phyloP scores from a whole-genome alignment of 257 asterid genomes.

The Solanum etuberosum region DNA sequence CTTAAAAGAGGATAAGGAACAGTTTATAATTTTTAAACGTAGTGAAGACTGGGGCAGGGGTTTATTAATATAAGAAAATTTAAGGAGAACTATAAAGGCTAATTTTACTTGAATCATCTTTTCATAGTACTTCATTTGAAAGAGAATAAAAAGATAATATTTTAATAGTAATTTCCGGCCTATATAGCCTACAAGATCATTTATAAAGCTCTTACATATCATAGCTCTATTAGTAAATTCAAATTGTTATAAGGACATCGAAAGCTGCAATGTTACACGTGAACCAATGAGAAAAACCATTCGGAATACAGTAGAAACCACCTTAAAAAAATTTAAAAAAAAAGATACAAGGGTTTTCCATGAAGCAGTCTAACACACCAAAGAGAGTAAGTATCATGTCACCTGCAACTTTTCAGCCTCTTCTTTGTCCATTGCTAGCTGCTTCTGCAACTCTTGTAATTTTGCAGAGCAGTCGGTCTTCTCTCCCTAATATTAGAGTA shows the following conservation, averaged over 20 bases:
- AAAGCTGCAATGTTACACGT: neutral
- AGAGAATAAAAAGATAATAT: neutral
- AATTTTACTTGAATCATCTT: neutral
- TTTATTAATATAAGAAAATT: neutral
- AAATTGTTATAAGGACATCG: neutral
- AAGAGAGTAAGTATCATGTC: conserved; percentile 1
- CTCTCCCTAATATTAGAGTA: conserved; percentile 45
- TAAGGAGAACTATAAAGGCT: neutral
- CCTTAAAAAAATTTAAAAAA: neutral
- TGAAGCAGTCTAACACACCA: neutral
- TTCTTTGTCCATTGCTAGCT: conserved; percentile 78
- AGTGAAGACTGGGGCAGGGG: neutral
- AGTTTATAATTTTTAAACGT: neutral
- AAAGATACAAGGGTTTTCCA: neutral
- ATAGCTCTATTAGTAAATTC: neutral
- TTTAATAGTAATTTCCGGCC: neutral
- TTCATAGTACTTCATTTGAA: neutral
- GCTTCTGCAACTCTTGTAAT: conserved; percentile 84
- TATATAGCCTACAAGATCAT: neutral
- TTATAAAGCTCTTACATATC: neutral
- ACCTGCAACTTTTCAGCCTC: conserved; percentile 92
- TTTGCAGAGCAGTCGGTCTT: conserved; percentile 63
- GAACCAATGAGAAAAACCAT: neutral
- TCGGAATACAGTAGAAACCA: neutral
- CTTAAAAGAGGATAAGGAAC: neutral